Evolutionary conservation across 805 yeast genomes (phyloP).

Genomic region (Candida vaughaniae): DNA sequence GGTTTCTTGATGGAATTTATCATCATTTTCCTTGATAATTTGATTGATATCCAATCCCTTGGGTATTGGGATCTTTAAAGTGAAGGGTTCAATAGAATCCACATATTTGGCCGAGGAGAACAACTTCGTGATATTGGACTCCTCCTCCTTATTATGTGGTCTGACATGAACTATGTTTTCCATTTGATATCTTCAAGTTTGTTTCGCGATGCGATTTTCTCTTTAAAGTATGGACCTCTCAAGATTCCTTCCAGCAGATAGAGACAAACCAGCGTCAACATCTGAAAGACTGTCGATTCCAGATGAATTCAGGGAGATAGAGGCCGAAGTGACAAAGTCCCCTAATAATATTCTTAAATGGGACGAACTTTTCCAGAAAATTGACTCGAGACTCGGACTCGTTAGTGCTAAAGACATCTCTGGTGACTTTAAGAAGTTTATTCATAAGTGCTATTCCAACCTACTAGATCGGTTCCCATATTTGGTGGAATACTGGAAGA

Average conservation of each 20-base stretch:
- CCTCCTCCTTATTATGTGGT: conserved; percentile 7
- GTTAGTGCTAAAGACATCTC: conserved; percentile 12
- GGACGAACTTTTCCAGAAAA: conserved; percentile 35
- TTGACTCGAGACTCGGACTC: conserved; percentile 22
- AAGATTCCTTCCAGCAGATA: conserved; percentile 2
- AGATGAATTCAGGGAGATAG: conserved; percentile 10
- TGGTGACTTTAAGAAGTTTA: conserved; percentile 18
- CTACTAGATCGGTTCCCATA: conserved; percentile 58
- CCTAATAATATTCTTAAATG: conserved; percentile 38
- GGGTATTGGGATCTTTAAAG: conserved; percentile 17
- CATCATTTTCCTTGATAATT: conserved; percentile 13
- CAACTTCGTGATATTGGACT: neutral
- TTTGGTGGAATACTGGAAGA: conserved; percentile 62
- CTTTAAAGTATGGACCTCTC: neutral
- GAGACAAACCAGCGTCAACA: neutral
- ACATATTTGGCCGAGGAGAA: conserved; percentile 3
- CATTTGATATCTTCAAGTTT: neutral
- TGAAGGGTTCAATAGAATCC: conserved; percentile 6
- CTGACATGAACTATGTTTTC: conserved; percentile 4
- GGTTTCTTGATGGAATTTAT: conserved; percentile 8
- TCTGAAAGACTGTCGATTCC: neutral
- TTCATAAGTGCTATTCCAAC: conserved; percentile 19
- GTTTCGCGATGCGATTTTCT: conserved; percentile 7
- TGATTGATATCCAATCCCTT: conserved; percentile 15
- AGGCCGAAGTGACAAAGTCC: conserved; percentile 11